These are phyloP conservation scores for Sphagnurus paluster DNA, from an alignment of 1,284 basidiomycete species.

Conservation along the genomic window DNA sequence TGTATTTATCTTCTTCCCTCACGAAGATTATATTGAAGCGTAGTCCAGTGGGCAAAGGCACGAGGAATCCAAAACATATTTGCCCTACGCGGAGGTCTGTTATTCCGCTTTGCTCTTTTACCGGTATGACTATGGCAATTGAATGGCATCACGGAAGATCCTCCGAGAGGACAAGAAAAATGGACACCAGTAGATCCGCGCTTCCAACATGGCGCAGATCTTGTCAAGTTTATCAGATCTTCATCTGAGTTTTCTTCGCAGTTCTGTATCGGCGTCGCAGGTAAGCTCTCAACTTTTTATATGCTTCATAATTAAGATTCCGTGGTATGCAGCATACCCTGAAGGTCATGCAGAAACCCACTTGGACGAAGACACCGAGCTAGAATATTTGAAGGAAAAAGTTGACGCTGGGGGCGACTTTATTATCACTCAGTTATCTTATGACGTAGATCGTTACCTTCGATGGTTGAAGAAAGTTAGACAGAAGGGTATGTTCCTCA, in stretches of 20 bases:
- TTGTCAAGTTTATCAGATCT: slow-evolving; percentile 88
- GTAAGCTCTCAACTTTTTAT: slow-evolving; percentile 36
- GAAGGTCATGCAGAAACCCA: slow-evolving; percentile 84
- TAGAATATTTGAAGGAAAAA: slow-evolving; percentile 83
- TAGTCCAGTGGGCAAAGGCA: slow-evolving; percentile 70
- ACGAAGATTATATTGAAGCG: slow-evolving; percentile 3
- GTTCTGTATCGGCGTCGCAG: slow-evolving; percentile 93
- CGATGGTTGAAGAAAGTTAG: slow-evolving; percentile 77
- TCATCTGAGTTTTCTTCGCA: slow-evolving; percentile 77
- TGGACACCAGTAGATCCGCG: slow-evolving; percentile 86
- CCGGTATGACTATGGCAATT: no score
- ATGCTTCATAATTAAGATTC: slow-evolving; percentile 5
- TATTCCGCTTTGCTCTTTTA: not conserved
- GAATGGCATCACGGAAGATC: slow-evolving; percentile 55
- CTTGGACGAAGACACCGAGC: slow-evolving; percentile 64
- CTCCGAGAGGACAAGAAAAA: slow-evolving; percentile 91
- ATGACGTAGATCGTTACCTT: slow-evolving; percentile 87
- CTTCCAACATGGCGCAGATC: slow-evolving; percentile 88
- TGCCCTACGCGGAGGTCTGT: slow-evolving; percentile 83
- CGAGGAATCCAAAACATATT: slow-evolving; percentile 90
- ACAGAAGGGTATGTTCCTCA: slow-evolving; percentile 55
- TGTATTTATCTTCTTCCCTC: slow-evolving; percentile 16
- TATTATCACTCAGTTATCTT: slow-evolving; percentile 97
- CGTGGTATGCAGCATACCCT: slow-evolving; percentile 71
- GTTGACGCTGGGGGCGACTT: slow-evolving; percentile 95